Evolutionary conservation across 306 rosid genomes (phyloP), one percentile per base, ranked within the genome.

Genomic region (Vigna unguiculata): DNA sequence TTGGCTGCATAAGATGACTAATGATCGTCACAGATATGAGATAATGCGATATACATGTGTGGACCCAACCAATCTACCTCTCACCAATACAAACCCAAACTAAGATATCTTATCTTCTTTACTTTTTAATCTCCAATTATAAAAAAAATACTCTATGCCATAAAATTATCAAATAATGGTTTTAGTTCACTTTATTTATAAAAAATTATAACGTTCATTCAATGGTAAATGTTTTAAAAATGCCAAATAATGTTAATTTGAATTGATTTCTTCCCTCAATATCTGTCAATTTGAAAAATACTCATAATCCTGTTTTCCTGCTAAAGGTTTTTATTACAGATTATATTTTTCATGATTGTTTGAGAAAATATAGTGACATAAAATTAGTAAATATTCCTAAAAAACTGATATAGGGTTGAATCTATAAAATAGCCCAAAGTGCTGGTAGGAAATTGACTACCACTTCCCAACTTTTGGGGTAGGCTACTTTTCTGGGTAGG

Each of bases 381-480:
- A 14, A 58, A 14, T 24, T 22, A 24, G 14, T 58, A 25, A 28
- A 6, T 2, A 28, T 6, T 22, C 30, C 32, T 28, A 4, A 7
- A 60, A 30, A 61, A 30, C 0, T 17, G 15, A 40, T 9, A 17
- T 6, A 5, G 17, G 5, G 2, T 64, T 38, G 70, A 66, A 22
- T 64, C 6, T 9, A 8, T 7, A 41, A 24, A 57, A 58, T 2
- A n/a, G 8, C 49, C 4, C 22, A 21, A 55, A 1, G 60, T 19
- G 6, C 48, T 21, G 1, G n/a, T 19, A 19, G 16, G 66, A 65
- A 47, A 78, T 55, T 22, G 72, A 47, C 46, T 16, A 7, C 34
- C 71, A 67, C 76, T 68, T 80, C 84, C 84, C 38, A 81, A 65
- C 41, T 58, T 75, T 25, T 17, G 77, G 59, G 80, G 75, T 28